These are phyloP conservation scores for Irpex lacteus DNA, from an alignment of 1,284 basidiomycete genomes.

Conservation along the genomic window DNA sequence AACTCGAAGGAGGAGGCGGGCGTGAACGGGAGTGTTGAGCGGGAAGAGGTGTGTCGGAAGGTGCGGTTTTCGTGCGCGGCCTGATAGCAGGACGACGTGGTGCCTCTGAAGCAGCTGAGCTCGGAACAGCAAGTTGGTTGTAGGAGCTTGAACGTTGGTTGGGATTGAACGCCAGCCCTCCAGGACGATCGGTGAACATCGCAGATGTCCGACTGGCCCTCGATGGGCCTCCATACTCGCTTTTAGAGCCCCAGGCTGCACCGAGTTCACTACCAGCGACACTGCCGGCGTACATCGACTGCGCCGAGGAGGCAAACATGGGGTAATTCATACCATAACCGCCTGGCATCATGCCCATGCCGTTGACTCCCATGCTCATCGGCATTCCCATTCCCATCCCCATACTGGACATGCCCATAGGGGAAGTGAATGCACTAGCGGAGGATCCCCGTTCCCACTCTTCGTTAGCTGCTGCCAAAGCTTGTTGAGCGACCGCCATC, in stretches of 20 bases:
- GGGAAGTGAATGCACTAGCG: constrained; percentile 29
- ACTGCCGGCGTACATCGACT: constrained; percentile 56
- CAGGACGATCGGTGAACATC: constrained; percentile 20
- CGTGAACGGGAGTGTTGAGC: constrained; percentile 20
- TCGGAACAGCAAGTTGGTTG: constrained; percentile 15
- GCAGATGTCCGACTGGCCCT: constrained; percentile 26
- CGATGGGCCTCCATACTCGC: constrained; percentile 58
- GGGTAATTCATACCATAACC: constrained; percentile 26
- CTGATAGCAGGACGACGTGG: constrained; percentile 20
- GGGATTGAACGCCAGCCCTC: constrained; percentile 19
- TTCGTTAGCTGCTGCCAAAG: constrained; percentile 77
- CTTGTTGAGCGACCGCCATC: constrained; percentile 81
- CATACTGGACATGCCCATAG: constrained; percentile 24
- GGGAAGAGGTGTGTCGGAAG: constrained; percentile 34
- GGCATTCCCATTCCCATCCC: constrained; percentile 24
- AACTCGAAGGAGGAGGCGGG: constrained; percentile 58
- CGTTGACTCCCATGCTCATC: constrained; percentile 13
- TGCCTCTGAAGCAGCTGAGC: constrained; percentile 12
- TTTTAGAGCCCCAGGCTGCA: constrained; percentile 57
- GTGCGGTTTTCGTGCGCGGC: constrained; percentile 54
- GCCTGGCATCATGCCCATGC: constrained; percentile 16
- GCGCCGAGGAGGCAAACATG: constrained; percentile 47
- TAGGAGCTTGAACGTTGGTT: constrained; percentile 23
- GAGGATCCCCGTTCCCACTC: constrained; percentile 81
- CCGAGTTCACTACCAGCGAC: constrained; percentile 55